These are phyloP conservation scores for Capillidium heterosporum DNA, from an alignment of 371 early-diverging fungal genomes.

Conservation along the genomic window DNA sequence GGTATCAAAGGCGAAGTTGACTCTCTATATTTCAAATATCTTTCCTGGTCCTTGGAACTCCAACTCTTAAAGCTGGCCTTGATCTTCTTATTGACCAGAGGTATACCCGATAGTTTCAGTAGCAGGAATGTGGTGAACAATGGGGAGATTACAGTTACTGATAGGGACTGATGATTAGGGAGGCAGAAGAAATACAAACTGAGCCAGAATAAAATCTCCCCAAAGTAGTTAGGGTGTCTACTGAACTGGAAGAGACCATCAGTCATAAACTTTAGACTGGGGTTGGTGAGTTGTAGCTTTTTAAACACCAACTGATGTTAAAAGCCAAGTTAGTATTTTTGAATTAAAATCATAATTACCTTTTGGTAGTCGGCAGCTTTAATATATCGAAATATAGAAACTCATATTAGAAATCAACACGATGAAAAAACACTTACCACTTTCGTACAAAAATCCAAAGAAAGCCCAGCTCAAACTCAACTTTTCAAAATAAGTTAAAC, in stretches of 20 bases:
- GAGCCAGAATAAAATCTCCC: conserved; percentile 6
- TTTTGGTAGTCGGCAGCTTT: too few species aligned
- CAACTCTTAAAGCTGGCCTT: too few species aligned
- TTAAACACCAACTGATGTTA: too few species aligned
- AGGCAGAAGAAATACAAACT: too few species aligned
- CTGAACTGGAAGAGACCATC: conserved; percentile 6
- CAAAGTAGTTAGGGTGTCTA: conserved; percentile 10
- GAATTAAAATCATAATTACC: too few species aligned
- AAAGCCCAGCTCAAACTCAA: neutral
- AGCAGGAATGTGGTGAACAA: conserved; percentile 17
- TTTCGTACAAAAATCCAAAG: too few species aligned
- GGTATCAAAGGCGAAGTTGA: neutral
- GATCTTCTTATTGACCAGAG: conserved; percentile 4
- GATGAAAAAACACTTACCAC: too few species aligned
- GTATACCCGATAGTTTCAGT: conserved; percentile 7
- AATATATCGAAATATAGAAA: too few species aligned
- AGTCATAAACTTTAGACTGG: neutral
- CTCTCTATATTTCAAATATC: neutral
- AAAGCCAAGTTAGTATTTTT: too few species aligned
- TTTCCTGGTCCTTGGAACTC: too few species aligned
- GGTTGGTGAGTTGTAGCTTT: too few species aligned
- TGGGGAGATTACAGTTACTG: conserved; percentile 7
- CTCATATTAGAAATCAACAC: too few species aligned
- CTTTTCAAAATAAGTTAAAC: neutral
- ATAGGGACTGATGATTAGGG: neutral